Percentiles rank a stretch among this genome's conserved stretches.
phyloP scores from a whole-genome alignment of 164 flowering plant species.

The Vitis riparia region DNA sequence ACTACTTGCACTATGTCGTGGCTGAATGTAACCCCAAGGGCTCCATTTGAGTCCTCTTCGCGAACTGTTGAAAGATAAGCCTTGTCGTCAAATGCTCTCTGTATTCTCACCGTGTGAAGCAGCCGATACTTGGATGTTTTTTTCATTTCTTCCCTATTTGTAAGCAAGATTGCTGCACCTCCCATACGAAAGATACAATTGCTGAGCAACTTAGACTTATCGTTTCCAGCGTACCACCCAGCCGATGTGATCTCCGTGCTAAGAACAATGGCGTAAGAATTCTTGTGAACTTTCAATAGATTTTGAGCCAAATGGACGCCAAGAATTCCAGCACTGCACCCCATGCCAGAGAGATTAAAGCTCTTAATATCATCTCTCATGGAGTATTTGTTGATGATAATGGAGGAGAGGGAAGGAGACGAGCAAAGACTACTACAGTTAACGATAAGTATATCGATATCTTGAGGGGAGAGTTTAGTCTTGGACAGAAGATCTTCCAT shows the following conservation, averaged over 20 bases:
- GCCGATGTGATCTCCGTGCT: conserved; percentile 69
- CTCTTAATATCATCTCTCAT: conserved; percentile 57
- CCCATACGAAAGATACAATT: conserved; percentile 81
- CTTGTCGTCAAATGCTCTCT: conserved; percentile 46
- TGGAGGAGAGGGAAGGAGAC: conserved; percentile 63
- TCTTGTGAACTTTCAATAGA: conserved; percentile 33
- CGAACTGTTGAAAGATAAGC: conserved; percentile 42
- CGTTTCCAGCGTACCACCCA: conserved; percentile 74
- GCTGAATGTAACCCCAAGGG: conserved; percentile 52
- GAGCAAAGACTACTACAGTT: conserved; percentile 76
- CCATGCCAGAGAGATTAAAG: conserved; percentile 77
- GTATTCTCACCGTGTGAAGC: conserved; percentile 32
- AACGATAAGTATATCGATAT: conserved; percentile 59
- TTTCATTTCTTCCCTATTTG: conserved; percentile 32
- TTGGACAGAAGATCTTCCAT: conserved; percentile 61
- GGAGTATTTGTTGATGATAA: conserved; percentile 50
- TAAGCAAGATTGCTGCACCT: conserved; percentile 53
- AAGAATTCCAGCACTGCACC: conserved; percentile 67
- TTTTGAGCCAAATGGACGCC: conserved; percentile 51
- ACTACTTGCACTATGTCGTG: conserved; percentile 39
- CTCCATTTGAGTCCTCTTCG: conserved; percentile 61
- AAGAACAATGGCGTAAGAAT: conserved; percentile 53
- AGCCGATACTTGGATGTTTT: conserved; percentile 43
- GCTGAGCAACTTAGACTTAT: conserved; percentile 42
- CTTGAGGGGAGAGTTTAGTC: conserved; percentile 40